Evolutionary conservation across 2,329 filamentous ascomycete species (phyloP).

Genomic region (Bipolaris oryzae): DNA sequence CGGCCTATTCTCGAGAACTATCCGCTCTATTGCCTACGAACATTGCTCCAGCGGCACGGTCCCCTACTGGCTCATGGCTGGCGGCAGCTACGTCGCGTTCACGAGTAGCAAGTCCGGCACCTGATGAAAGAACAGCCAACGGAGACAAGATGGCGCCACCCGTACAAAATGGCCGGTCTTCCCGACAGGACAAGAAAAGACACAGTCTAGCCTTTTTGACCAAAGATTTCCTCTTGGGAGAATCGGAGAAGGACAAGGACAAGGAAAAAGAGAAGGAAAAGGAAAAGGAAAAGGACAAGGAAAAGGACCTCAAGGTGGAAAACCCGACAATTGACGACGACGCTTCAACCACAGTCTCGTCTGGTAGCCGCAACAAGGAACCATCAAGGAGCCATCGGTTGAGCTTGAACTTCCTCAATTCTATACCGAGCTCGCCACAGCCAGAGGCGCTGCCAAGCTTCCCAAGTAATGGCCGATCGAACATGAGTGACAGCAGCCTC

Average conservation of each 20-base stretch:
- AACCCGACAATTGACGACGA: conserved; percentile 29
- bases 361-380: conserved; percentile 45
- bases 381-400: conserved; percentile 31
- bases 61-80: conserved; percentile 45
- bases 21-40: conserved; percentile 47
- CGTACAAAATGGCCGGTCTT: conserved; percentile 27
- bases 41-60: conserved; percentile 35
- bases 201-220: conserved; percentile 48
- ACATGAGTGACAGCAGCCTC: conserved; percentile 31
- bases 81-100: conserved; percentile 36
- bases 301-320: conserved; percentile 21
- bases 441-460: conserved; percentile 39
- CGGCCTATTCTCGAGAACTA: conserved; percentile 53
- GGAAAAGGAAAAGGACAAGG: conserved; percentile 5
- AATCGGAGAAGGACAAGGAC: conserved; percentile 24
- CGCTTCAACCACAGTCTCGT: conserved; percentile 29
- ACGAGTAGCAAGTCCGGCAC: conserved; percentile 33
- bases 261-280: not conserved
- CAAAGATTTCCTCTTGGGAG: conserved; percentile 41
- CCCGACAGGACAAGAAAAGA: conserved; percentile 49
- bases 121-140: conserved; percentile 31
- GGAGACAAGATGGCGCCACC: conserved; percentile 34
- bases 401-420: conserved; percentile 38
- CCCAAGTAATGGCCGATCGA: conserved; percentile 19
- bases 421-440: conserved; percentile 32